phyloP scores from a whole-genome alignment of 2,329 filamentous ascomycete species.

The Venturia effusa region DNA sequence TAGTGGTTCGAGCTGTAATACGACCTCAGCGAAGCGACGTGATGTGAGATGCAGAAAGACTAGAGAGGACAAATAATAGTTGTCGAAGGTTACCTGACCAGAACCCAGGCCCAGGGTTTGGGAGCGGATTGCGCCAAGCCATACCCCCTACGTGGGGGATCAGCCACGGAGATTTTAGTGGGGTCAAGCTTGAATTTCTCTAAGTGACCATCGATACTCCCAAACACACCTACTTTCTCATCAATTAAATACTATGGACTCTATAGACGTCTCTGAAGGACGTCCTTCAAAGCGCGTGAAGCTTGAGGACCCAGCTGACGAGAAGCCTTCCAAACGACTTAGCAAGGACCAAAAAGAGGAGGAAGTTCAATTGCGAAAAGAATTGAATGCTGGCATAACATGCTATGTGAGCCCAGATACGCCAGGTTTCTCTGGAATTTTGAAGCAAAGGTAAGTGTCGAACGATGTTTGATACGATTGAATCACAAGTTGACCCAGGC shows the following conservation, averaged over 20 bases:
- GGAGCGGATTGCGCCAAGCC: not conserved
- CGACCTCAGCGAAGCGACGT: no score
- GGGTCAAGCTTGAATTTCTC: not conserved
- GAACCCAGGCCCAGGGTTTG: not conserved
- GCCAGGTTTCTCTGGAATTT: conserved; percentile 49
- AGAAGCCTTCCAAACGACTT: not conserved
- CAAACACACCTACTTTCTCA: not conserved
- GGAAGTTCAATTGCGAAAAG: conserved; percentile 21
- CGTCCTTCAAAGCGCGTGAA: conserved; percentile 10
- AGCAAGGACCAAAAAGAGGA: not conserved
- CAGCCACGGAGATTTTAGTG: not conserved
- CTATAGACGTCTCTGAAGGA: not conserved
- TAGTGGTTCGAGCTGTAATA: no score
- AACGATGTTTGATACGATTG: not conserved
- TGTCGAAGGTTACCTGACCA: not conserved
- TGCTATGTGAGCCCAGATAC: conserved; percentile 49
- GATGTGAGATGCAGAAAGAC: not conserved
- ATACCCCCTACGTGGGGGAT: not conserved
- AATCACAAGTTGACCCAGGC: not conserved
- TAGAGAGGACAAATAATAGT: not conserved
- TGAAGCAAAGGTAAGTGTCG: conserved; percentile 51
- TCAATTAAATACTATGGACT: conserved; percentile 1
- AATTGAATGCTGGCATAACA: conserved; percentile 47
- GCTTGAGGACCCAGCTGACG: not conserved
- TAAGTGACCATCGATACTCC: not conserved